A percentile compares a stretch with the other conserved stretches of the same genome.
These are phyloP conservation scores for Colletotrichum lentis DNA, from an alignment of 2,329 filamentous ascomycete genomes.

Conservation along the genomic window DNA sequence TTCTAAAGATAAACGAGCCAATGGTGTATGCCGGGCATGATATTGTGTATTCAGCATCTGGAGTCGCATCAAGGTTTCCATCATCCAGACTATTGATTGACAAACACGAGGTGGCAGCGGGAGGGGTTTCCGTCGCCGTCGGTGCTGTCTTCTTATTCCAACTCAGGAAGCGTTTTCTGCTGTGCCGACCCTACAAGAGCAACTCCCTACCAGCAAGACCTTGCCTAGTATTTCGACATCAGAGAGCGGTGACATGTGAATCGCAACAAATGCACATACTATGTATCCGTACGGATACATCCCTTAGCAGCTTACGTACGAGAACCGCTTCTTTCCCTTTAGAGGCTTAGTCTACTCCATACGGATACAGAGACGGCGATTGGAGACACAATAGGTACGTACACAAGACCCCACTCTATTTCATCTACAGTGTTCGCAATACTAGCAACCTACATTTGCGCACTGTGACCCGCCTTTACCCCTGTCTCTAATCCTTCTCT, in stretches of 20 bases:
- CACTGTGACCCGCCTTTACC: conserved; percentile 8
- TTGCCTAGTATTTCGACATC: too few relatives aligned
- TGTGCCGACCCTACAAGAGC: not conserved
- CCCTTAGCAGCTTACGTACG: too few relatives aligned
- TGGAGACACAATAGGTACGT: not conserved
- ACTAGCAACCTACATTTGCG: not conserved
- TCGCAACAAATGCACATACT: not conserved
- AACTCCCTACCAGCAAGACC: too few relatives aligned
- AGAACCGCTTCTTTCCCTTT: too few relatives aligned
- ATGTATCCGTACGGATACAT: too few relatives aligned
- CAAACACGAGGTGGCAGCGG: conserved; percentile 11
- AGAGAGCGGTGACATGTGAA: not conserved
- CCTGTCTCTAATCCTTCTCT: not conserved
- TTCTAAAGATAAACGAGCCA: not conserved
- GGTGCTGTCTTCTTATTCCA: not conserved
- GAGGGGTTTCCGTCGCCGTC: too few relatives aligned
- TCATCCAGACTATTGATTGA: conserved; percentile 20
- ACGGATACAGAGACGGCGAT: too few relatives aligned
- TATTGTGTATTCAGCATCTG: not conserved
- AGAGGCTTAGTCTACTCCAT: too few relatives aligned
- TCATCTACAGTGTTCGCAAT: not conserved
- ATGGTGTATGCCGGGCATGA: not conserved
- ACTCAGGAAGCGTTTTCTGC: not conserved
- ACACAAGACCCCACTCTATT: not conserved
- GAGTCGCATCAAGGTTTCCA: conserved; percentile 8